Base-by-base conservation (phyloP, 1,284 basidiomycete species). In the Sporisorium scitamineum region DNA sequence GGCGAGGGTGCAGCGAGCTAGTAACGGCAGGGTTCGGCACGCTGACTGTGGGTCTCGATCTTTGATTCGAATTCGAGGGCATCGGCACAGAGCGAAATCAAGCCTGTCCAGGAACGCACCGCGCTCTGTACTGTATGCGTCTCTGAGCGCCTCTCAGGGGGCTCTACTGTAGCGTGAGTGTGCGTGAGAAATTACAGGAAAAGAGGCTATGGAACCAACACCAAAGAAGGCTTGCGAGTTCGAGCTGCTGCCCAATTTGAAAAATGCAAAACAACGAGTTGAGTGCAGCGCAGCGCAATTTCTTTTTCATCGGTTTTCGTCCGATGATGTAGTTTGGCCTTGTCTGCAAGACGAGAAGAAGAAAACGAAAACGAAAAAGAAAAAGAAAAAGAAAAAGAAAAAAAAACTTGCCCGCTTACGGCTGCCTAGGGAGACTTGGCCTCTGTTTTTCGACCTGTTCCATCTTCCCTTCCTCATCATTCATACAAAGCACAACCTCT, bases 341-440 rank as follows among this genome's bases (percentile, higher is more conserved):
- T n/a, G n/a, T n/a, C n/a, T n/a, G n/a, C n/a, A 39, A 32, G 29
- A 53, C n/a, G n/a, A 54, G 18, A 59, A 39, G 44, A 48, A 54
- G 37, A 56, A 37, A 39, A 32, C 8, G 5, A 37, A 41, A 45
- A 52, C 18, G 29, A 9, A 52, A 34, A 26, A 31, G 37, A 42
- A 42, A 20, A 29, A 55, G 26, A 32, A 61, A 56, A 56, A 63
- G 34, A n/a, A n/a, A n/a, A n/a, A n/a, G n/a, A n/a, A n/a, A n/a
- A 29, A 47, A 47, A 47, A 47, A 37, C 34, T 52, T 61, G 60
- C 60, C 47, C 47, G 47, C 27, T 20, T 2, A 31, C 27, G 10
- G 27, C 31, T 44, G 60, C 31, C 24, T 26, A 29, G 34, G 39
- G 26, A 27, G 11, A 50, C 42, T 13, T 26, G n/a, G n/a, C n/a